A percentile compares a stretch with the other conserved stretches of the same genome.
These are phyloP conservation scores for Starmerella kuoi DNA, from an alignment of 805 yeast genomes.

Conservation along the genomic window DNA sequence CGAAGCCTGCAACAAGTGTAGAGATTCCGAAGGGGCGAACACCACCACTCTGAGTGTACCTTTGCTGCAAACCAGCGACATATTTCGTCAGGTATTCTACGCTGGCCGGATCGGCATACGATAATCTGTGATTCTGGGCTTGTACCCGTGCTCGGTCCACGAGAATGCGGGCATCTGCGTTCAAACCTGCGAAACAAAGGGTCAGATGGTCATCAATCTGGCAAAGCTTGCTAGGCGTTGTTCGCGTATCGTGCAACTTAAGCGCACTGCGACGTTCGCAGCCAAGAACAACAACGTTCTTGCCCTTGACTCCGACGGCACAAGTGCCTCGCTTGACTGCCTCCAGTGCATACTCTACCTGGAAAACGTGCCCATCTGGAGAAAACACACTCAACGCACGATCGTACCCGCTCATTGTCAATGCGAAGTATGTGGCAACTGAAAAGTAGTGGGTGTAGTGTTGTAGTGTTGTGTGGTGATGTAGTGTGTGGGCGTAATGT, in stretches of 20 bases:
- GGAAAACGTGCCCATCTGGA: constrained; percentile 99
- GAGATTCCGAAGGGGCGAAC: constrained; percentile 96
- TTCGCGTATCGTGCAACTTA: constrained; percentile 91
- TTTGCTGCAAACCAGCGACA: constrained; percentile 96
- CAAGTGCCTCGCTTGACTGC: constrained; percentile 98
- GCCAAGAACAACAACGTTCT: constrained; percentile 78
- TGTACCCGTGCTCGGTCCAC: constrained; percentile 93
- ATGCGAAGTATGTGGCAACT: not conserved
- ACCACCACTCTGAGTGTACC: constrained; percentile 96
- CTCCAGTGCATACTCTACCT: constrained; percentile 94
- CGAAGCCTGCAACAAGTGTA: constrained; percentile 91
- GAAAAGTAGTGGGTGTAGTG: constrained; percentile 3
- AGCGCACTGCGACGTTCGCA: constrained; percentile 93
- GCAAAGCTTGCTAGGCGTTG: constrained; percentile 88
- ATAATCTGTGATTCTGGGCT: constrained; percentile 87
- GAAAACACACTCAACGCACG: constrained; percentile 95
- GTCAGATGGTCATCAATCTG: constrained; percentile 82
- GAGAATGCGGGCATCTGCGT: constrained; percentile 94
- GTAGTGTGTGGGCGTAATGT: too few species aligned
- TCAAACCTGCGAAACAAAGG: constrained; percentile 90
- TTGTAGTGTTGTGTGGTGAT: not conserved
- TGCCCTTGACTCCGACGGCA: constrained; percentile 93
- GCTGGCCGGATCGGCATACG: constrained; percentile 87
- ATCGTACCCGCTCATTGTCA: constrained; percentile 99
- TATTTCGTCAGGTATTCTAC: constrained; percentile 86